Evolutionary conservation across 441 rosid species (phyloP), one percentile per base, ranked within the genome.

Genomic region (Dalechampia spathulata): DNA sequence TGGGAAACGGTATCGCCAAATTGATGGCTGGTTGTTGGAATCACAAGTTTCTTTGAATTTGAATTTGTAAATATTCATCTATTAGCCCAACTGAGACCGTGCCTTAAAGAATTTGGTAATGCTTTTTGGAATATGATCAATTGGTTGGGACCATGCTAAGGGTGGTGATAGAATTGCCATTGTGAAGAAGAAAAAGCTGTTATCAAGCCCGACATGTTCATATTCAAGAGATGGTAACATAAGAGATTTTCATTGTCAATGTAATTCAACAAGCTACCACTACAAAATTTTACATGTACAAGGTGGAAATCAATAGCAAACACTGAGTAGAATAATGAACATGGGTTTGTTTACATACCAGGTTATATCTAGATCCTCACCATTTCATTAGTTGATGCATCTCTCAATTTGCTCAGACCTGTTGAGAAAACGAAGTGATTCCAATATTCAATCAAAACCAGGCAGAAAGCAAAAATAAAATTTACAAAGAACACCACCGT

Each of bases 331-430:
- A 49, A 14, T 4, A 26, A 5, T 15, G 13, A 28, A 30, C 34
- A 42, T 34, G 14, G 6, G 38, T 58, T 6, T 26, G 30, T 51
- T 27, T 43, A 52, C 32, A 14, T 22, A 27, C 64, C 60, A 26
- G 56, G 53, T 67, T 70, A 41, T 70, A 43, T 56, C 55, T 27
- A 67, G 15, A 21, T 62, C n/a, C 23, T 57, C 2, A 6, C 20
- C 39, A 65, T 17, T 67, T 67, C 75, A 40, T 19, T 43, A 0
- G 38, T 41, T 32, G 67, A 45, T 25, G 22, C 1, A 9, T 66
- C 66, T 49, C 41, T 23, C 1, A 15, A 48, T 50, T 63, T 57
- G 68, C 59, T 56, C n/a, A 48, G 57, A 59, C 75, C 71, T 69
- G 71, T 40, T 38, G 17, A 60, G 26, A 49, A 10, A 1, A 50